phyloP scores from a whole-genome alignment of 2,329 filamentous ascomycete species.

The Metarhizium sp. region DNA sequence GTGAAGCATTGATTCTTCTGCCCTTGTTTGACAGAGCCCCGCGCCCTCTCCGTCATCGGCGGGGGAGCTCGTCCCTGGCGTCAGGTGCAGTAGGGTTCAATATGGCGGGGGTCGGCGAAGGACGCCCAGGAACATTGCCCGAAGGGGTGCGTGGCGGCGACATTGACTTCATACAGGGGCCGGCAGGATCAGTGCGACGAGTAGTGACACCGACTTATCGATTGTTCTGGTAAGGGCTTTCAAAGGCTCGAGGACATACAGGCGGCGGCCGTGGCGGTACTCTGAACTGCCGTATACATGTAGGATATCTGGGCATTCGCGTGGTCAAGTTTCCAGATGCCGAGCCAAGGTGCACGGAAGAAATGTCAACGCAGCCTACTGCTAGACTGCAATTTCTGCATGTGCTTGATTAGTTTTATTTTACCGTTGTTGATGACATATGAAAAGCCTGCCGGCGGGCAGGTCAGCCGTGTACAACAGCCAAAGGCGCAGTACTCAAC shows the following conservation, averaged over 20 bases:
- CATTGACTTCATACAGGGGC: neutral
- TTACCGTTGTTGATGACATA: neutral
- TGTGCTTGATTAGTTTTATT: no score
- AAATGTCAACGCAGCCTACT: neutral
- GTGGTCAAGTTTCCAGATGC: no score
- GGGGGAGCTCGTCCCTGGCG: slow-evolving; percentile 1
- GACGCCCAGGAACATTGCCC: neutral
- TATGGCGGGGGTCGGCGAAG: neutral
- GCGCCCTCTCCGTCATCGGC: slow-evolving; percentile 3
- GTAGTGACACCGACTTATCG: no score
- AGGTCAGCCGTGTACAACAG: neutral
- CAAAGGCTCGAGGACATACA: no score
- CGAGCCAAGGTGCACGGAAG: neutral
- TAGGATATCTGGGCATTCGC: no score
- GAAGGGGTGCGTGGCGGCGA: neutral
- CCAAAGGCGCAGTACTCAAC: neutral
- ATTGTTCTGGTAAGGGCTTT: no score
- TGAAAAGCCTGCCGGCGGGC: neutral
- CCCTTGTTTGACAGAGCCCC: neutral
- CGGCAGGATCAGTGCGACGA: neutral
- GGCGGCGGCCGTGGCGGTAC: no score
- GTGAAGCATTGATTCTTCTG: neutral
- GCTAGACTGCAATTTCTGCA: neutral
- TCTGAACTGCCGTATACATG: no score
- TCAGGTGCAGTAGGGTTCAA: neutral